Percentiles rank a stretch among this genome's conserved stretches.
Conservation (phyloP, 164 flowering plant genomes). For the Euptelea pleiosperma region DNA sequence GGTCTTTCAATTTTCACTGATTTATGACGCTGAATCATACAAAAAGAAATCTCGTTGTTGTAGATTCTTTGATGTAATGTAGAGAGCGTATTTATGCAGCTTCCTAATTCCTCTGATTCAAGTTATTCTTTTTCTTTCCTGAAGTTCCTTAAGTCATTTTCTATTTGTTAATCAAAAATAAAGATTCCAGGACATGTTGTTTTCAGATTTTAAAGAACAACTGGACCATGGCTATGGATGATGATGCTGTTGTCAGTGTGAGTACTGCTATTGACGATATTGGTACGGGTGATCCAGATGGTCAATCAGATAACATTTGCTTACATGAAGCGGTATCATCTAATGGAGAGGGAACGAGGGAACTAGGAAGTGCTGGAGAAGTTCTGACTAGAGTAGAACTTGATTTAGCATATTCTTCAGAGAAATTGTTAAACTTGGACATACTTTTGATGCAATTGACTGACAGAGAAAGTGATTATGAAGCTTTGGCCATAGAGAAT, state of each 20-base stretch:
- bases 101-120: neutral
- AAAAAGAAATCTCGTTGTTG: neutral
- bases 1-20: neutral
- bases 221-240: constrained; percentile 33
- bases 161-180: neutral
- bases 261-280: constrained; percentile 23
- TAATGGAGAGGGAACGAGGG: constrained; percentile 38
- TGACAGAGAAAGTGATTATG: constrained; percentile 65
- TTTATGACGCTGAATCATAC: neutral
- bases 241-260: constrained; percentile 16
- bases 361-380: constrained; percentile 39
- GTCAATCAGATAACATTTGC: constrained; percentile 22
- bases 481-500: constrained; percentile 41
- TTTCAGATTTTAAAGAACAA: constrained; percentile 12
- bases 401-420: constrained; percentile 65
- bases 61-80: neutral
- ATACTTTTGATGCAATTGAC: constrained; percentile 69
- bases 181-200: neutral
- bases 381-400: constrained; percentile 58
- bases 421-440: constrained; percentile 70
- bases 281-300: constrained; percentile 28
- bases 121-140: neutral
- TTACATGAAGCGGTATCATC: constrained; percentile 35
- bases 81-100: neutral
- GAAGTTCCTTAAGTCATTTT: neutral